Percentiles rank a stretch among this genome's conserved stretches.
Evolutionary conservation across 495 filamentous ascomycete species (phyloP).

Genomic region (Tuber calosporum): DNA sequence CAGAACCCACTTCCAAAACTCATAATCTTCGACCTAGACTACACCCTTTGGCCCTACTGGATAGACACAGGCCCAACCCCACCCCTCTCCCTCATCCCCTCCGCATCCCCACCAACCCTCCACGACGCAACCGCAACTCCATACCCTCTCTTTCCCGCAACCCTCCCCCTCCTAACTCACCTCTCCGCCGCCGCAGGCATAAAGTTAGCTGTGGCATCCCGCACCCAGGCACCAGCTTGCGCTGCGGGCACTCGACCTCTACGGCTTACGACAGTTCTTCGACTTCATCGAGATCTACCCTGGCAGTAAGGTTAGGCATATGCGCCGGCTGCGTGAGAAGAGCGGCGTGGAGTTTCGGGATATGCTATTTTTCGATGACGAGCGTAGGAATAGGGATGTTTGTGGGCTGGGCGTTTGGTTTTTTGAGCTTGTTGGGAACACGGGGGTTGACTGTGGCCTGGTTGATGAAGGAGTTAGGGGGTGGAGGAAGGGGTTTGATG

Average conservation of each 20-base stretch:
- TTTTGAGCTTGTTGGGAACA: conserved; percentile 63
- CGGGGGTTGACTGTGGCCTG: conserved; percentile 69
- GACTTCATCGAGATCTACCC: conserved; percentile 87
- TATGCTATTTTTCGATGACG: conserved; percentile 97
- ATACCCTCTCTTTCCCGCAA: conserved; percentile 70
- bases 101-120: conserved; percentile 43
- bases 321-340: conserved; percentile 59
- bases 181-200: conserved; percentile 53
- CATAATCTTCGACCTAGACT: conserved; percentile 91
- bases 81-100: conserved; percentile 49
- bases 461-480: conserved; percentile 70
- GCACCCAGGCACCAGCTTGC: conserved; percentile 75
- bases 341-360: conserved; percentile 64
- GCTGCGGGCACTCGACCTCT: conserved; percentile 66
- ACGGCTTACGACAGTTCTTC: conserved; percentile 69
- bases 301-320: conserved; percentile 76
- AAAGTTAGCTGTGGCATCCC: conserved; percentile 67
- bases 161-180: conserved; percentile 65
- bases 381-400: conserved; percentile 77
- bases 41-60: conserved; percentile 98
- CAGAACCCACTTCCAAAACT: conserved; percentile 73
- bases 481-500: conserved; percentile 50
- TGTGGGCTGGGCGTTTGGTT: conserved; percentile 72
- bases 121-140: conserved; percentile 60
- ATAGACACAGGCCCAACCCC: conserved; percentile 83